Percentiles rank a stretch among this genome's conserved stretches.
Evolutionary conservation across 805 yeast genomes (phyloP).

Genomic region (Lipomyces lipofer): DNA sequence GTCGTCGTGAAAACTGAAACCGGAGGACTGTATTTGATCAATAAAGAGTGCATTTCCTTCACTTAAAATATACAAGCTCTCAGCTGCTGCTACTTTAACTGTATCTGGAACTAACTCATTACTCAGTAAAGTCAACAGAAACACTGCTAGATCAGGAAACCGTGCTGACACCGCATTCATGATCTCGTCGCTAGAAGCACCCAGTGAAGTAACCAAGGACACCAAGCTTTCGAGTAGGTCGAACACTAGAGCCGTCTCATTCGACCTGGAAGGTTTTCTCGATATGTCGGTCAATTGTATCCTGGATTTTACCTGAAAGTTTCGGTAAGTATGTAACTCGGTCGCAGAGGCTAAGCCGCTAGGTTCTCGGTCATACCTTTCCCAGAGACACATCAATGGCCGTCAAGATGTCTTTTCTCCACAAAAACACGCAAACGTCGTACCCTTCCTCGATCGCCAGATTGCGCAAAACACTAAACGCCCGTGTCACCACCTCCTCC

Average conservation of each 20-base stretch:
- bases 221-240: slow-evolving; percentile 74
- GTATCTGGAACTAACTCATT: slow-evolving; percentile 11
- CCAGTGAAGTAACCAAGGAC: slow-evolving; percentile 65
- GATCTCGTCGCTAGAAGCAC: slow-evolving; percentile 26
- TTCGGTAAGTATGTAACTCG: too few relatives aligned
- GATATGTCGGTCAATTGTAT: too few relatives aligned
- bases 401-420: slow-evolving; percentile 79
- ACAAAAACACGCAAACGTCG: slow-evolving; percentile 68
- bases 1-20: neutral
- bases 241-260: slow-evolving; percentile 52
- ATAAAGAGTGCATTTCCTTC: slow-evolving; percentile 34
- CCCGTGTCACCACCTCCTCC: slow-evolving; percentile 75
- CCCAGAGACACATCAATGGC: slow-evolving; percentile 36
- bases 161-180: slow-evolving; percentile 39
- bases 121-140: slow-evolving; percentile 21
- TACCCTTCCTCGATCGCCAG: slow-evolving; percentile 84
- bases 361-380: too few relatives aligned
- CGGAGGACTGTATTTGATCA: slow-evolving; percentile 14
- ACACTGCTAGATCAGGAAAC: slow-evolving; percentile 31
- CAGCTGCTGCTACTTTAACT: slow-evolving; percentile 34
- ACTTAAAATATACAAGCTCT: slow-evolving; percentile 38
- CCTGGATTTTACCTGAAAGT: too few relatives aligned
- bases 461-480: slow-evolving; percentile 79
- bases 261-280: slow-evolving; percentile 16
- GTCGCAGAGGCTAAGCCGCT: neutral